Conservation (phyloP, 1,284 basidiomycete species). For the Cutaneotrichosporon sp. region DNA sequence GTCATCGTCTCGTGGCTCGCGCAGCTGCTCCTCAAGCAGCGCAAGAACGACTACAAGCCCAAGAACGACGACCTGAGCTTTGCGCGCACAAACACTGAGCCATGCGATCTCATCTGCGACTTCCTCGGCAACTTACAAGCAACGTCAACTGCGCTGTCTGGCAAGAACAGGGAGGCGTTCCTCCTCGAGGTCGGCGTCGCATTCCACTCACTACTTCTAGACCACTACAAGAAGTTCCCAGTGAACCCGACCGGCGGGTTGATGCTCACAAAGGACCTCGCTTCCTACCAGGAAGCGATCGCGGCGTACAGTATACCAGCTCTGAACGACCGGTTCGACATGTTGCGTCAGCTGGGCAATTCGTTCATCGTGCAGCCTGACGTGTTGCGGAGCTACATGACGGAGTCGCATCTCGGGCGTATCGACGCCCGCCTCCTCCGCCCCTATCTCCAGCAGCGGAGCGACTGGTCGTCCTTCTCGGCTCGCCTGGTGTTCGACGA, state of each 20-base stretch:
- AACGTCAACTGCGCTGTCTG: slow-evolving; percentile 71
- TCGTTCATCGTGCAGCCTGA: slow-evolving; percentile 93
- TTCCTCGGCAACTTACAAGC: slow-evolving; percentile 77
- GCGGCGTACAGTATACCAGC: slow-evolving; percentile 75
- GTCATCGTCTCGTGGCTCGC: slow-evolving; percentile 71
- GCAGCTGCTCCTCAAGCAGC: slow-evolving; percentile 76
- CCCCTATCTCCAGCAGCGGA: slow-evolving; percentile 86
- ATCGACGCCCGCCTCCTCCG: slow-evolving; percentile 84
- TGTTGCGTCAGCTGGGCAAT: slow-evolving; percentile 95
- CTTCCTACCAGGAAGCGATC: slow-evolving; percentile 92
- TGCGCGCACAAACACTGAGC: slow-evolving; percentile 90
- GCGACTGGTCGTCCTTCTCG: slow-evolving; percentile 63
- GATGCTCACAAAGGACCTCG: slow-evolving; percentile 96
- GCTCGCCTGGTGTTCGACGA: slow-evolving; percentile 46
- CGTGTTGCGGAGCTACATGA: slow-evolving; percentile 87
- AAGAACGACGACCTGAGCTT: slow-evolving; percentile 94
- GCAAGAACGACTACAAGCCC: slow-evolving; percentile 95
- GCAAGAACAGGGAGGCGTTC: slow-evolving; percentile 89
- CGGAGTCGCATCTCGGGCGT: slow-evolving; percentile 83
- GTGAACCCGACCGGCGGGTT: slow-evolving; percentile 95
- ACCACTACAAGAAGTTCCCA: slow-evolving; percentile 93
- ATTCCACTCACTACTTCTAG: slow-evolving; percentile 91
- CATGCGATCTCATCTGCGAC: slow-evolving; percentile 85
- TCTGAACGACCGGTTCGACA: slow-evolving; percentile 93
- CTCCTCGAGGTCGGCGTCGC: slow-evolving; percentile 89